phyloP scores from a whole-genome alignment of 1,284 basidiomycete genomes.

The Cystobasidiaceae sp. region DNA sequence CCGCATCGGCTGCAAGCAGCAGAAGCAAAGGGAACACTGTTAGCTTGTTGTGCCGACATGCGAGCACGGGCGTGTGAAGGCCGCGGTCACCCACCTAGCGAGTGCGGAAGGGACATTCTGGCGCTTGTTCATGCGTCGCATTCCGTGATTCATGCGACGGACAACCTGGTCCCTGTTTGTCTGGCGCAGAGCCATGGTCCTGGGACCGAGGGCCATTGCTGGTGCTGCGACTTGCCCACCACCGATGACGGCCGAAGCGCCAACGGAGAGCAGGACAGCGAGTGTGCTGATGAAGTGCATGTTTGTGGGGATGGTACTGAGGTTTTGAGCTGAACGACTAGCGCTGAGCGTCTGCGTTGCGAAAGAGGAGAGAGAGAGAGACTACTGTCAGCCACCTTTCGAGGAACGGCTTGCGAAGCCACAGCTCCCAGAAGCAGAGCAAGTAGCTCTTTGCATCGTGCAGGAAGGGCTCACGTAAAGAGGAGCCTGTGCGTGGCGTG shows the following conservation, averaged over 20 bases:
- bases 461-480: no score
- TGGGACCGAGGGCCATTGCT: neutral
- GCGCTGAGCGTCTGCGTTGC: no score
- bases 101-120: slow-evolving; percentile 6
- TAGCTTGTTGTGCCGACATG: neutral
- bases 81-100: neutral
- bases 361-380: no score
- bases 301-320: neutral
- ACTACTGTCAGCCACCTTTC: no score
- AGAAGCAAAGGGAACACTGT: neutral
- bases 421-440: no score
- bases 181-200: slow-evolving; percentile 1
- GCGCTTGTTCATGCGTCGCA: slow-evolving; percentile 9
- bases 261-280: slow-evolving; percentile 8
- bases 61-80: neutral
- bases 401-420: no score
- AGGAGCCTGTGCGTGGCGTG: no score
- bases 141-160: slow-evolving; percentile 17
- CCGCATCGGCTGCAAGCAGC: slow-evolving; percentile 6
- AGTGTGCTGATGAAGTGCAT: slow-evolving; percentile 25
- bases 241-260: neutral
- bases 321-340: neutral
- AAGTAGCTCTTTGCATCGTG: no score
- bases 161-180: slow-evolving; percentile 28
- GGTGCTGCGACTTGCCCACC: neutral